Base-by-base conservation (phyloP, 1,139 yeast genomes). In the Pichia sp. region DNA sequence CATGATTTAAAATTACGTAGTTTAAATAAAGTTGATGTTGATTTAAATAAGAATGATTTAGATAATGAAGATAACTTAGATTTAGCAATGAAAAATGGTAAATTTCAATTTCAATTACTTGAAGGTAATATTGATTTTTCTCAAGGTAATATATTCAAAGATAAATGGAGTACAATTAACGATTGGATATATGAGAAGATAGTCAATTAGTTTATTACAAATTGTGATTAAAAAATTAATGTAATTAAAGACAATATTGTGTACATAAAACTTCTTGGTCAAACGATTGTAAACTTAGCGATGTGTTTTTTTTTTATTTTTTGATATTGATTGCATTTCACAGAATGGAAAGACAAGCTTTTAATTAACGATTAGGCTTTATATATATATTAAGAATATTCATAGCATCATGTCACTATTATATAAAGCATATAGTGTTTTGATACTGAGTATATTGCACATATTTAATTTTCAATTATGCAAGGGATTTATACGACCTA, bases 161-260 rank as follows among this genome's bases (percentile, higher is more conserved):
- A 83, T 47, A 72, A 77, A 38, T 78, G 73, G 19, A 68, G 70
- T 30, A 86, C 95, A 90, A 80, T 79, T 58, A 45, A 18, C 31
- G 75, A 82, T 59, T 90, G 96, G 96, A 72, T 89, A 46, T 87
- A 83, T 59, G 93, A 84, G 64, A 75, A 78, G 58, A 85, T 82
- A 16, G 85, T 82, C 14, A 84, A 84, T 30, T 51, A 22, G 25
- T 22, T 22, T 4, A 22, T 22, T 22, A 22, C 25, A 22, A 22
- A 22, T 4, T 22, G 25, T 22, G 25, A 22, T 22, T 22, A 22
- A 22, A 22, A 22, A 22, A 3, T 22, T 22, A 22, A 22, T 22
- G 25, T 22, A 22, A 22, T 22, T 22, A n/a, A n/a, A n/a, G n/a
- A n/a, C n/a, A n/a, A n/a, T n/a, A 22, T 22, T 22, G 25, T 22